Conservation (phyloP, 768 basidiomycete species). For the Infundibulicybe gibba region DNA sequence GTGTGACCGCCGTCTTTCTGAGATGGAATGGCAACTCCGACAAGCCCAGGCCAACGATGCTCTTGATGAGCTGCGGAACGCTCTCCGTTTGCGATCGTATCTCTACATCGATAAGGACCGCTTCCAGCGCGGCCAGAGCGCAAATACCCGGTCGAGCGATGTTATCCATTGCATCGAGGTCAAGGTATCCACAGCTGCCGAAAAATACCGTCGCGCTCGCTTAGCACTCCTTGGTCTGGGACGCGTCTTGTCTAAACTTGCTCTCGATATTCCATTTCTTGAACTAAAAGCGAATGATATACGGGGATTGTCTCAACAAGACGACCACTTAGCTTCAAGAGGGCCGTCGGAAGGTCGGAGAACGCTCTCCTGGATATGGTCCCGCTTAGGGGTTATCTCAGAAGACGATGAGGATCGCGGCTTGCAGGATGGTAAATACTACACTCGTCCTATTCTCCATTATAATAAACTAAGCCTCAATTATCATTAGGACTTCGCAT, state of each 20-base stretch:
- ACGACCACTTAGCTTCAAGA: neutral
- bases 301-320: conserved; percentile 1
- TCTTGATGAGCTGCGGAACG: conserved; percentile 5
- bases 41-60: conserved; percentile 10
- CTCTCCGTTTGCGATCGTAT: conserved; percentile 4
- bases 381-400: neutral
- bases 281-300: conserved; percentile 1
- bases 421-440: neutral
- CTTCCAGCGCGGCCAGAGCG: conserved; percentile 8
- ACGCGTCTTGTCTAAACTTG: neutral
- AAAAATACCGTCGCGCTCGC: conserved; percentile 5
- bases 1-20: neutral
- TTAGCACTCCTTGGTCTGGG: neutral
- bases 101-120: conserved; percentile 9
- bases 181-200: conserved; percentile 2
- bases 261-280: conserved; percentile 1
- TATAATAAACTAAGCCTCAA: neutral
- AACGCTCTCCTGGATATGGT: conserved; percentile 8
- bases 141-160: conserved; percentile 4
- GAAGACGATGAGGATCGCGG: conserved; percentile 1
- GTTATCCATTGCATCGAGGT: conserved; percentile 2
- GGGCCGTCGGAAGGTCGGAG: neutral
- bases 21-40: conserved; percentile 5
- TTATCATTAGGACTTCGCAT: neutral
- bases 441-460: neutral